Evolutionary conservation across 495 filamentous ascomycete species (phyloP).

Genomic region (Hyaloscypha hepaticicola): DNA sequence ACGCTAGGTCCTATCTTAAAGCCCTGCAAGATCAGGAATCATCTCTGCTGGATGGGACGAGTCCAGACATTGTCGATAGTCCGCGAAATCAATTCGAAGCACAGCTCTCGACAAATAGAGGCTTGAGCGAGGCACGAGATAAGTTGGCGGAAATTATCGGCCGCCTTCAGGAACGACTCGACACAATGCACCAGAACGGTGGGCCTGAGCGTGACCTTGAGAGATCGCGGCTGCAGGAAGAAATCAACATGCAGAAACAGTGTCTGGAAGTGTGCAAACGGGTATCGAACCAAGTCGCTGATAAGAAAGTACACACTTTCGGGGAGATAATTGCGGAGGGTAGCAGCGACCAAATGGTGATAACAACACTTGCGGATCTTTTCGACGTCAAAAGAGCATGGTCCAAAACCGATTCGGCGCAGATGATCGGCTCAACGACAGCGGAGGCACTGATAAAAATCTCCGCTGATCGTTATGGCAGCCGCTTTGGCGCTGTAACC

Average conservation of each 20-base stretch:
- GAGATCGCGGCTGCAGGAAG: slow-evolving; percentile 33
- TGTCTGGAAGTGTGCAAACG: slow-evolving; percentile 39
- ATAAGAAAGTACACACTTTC: slow-evolving; percentile 35
- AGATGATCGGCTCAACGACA: slow-evolving; percentile 37
- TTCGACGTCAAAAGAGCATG: slow-evolving; percentile 36
- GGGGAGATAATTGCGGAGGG: slow-evolving; percentile 38
- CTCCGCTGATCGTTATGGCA: slow-evolving; percentile 35
- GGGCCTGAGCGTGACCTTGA: slow-evolving; percentile 27
- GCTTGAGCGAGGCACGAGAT: slow-evolving; percentile 32
- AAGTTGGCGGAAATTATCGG: slow-evolving; percentile 30
- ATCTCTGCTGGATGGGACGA: slow-evolving; percentile 14
- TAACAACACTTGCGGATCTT: slow-evolving; percentile 39
- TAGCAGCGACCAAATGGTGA: slow-evolving; percentile 38
- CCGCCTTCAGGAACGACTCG: slow-evolving; percentile 33
- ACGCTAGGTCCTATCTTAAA: slow-evolving; percentile 23
- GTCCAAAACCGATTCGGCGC: slow-evolving; percentile 32
- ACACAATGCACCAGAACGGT: slow-evolving; percentile 28
- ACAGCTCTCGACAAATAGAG: slow-evolving; percentile 26
- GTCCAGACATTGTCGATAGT: slow-evolving; percentile 1
- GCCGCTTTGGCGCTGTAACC: slow-evolving; percentile 35
- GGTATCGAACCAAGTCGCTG: slow-evolving; percentile 33
- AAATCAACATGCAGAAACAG: slow-evolving; percentile 34
- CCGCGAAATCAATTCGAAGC: slow-evolving; percentile 24
- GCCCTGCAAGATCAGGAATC: slow-evolving; percentile 25
- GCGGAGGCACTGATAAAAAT: slow-evolving; percentile 32